Base-by-base conservation (phyloP, 2,329 filamentous ascomycete species). In the Neofusicoccum kwambonambiense region DNA sequence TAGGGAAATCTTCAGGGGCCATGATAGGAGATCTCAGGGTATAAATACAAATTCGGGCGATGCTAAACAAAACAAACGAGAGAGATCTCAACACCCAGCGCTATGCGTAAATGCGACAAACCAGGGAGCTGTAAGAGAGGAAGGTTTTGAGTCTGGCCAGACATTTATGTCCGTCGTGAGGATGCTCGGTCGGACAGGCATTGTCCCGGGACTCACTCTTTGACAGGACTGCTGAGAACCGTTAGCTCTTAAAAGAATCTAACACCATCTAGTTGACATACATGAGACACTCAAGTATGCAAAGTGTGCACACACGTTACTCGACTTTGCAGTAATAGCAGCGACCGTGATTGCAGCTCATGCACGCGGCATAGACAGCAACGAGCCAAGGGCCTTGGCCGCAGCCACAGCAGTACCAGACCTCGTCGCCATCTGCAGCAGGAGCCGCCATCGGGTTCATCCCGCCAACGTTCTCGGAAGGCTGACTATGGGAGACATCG, bases 341-440 rank as follows among this genome's bases (percentile, higher is more conserved):
- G n/a, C 27, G 61, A 1, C 0, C 1, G 17, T 64, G 61, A 11
- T 45, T 0, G 41, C 61, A 64, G 2, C 6, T 6, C 8, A 44
- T 31, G 50, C 61, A 64, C 1, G 9, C 1, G n/a, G 7, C n/a
- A 4, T 56, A 47, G 1, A 64, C 11, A 2, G n/a, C 3, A 7
- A 13, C 1, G 5, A 37, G n/a, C 12, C 17, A 42, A 2, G 61
- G 61, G 1, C 61, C 61, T 13, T 3, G 3, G 4, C 35, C 15
- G 13, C 61, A 64, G 12, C 19, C 11, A 9, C 61, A 64, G 31
- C 61, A 64, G 17, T 49, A 64, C 50, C 50, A 64, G 4, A 3
- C 15, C 4, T 7, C 13, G 2, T 42, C 58, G 2, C 58, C 58
- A 11, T 62, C 56, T 22, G 31, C 42, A 5, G 56, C 27, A 22